Percentiles rank a stretch among this genome's conserved stretches.
Conservation (phyloP, 2,329 filamentous ascomycete species). For the Geosmithia putterillii region DNA sequence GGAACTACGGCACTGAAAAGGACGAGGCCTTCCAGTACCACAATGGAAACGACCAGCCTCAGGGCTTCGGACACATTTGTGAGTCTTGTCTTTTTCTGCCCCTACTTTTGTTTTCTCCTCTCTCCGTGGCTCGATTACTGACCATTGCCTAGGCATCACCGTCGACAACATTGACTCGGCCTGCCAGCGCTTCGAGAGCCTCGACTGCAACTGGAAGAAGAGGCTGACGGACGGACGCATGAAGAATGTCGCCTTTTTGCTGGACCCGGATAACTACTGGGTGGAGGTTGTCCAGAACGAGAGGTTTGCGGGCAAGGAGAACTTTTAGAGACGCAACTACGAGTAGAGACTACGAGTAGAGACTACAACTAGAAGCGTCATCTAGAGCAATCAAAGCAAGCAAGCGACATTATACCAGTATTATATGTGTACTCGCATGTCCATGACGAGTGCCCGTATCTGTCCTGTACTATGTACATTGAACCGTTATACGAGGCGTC, state of each 20-base stretch:
- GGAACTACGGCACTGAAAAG: slow-evolving; percentile 76
- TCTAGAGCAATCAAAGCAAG: no score
- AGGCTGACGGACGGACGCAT: slow-evolving; percentile 80
- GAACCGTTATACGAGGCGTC: no score
- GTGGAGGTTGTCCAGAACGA: slow-evolving; percentile 72
- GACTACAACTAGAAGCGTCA: no score
- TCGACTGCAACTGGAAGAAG: slow-evolving; percentile 89
- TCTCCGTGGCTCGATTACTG: slow-evolving; percentile 4
- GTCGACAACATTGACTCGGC: slow-evolving; percentile 86
- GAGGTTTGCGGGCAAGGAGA: slow-evolving; percentile 40
- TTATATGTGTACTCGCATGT: no score
- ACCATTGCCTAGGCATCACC: slow-evolving; percentile 44
- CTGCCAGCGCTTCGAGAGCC: slow-evolving; percentile 72
- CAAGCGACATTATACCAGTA: no score
- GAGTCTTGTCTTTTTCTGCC: slow-evolving; percentile 18
- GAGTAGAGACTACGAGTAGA: no score
- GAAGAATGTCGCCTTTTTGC: slow-evolving; percentile 86
- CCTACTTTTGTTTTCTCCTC: not conserved
- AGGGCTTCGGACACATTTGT: slow-evolving; percentile 93
- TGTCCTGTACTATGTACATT: no score
- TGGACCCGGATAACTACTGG: slow-evolving; percentile 85
- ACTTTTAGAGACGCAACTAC: slow-evolving; percentile 26
- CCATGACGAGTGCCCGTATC: no score
- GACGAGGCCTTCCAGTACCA: slow-evolving; percentile 78
- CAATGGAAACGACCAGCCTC: slow-evolving; percentile 80